These are phyloP conservation scores for Chrysoporthe deuterocubensis DNA, from an alignment of 2,329 filamentous ascomycete species.

Conservation along the genomic window DNA sequence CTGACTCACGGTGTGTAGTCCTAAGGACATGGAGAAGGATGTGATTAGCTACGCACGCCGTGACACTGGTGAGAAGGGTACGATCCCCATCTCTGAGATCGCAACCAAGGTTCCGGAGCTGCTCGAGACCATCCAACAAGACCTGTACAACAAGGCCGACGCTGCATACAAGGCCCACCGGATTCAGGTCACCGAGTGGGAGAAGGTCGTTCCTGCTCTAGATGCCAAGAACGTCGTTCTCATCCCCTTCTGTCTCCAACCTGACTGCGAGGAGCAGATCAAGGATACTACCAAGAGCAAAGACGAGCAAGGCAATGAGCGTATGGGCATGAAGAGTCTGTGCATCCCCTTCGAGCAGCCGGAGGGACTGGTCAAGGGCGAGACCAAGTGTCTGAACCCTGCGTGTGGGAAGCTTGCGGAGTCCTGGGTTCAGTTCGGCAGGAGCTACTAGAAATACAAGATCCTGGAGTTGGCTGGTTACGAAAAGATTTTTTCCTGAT, in stretches of 20 bases:
- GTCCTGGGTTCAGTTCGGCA: conserved; percentile 92
- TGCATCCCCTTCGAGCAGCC: conserved; percentile 86
- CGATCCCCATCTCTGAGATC: conserved; percentile 76
- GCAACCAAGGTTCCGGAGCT: conserved; percentile 75
- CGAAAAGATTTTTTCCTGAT: neutral
- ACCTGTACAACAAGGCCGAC: conserved; percentile 79
- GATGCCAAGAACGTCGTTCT: conserved; percentile 92
- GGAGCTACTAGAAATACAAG: conserved; percentile 58
- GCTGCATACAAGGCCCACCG: conserved; percentile 79
- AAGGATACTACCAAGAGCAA: conserved; percentile 79
- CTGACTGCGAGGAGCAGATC: conserved; percentile 88
- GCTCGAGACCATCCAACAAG: conserved; percentile 86
- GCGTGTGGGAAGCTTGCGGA: conserved; percentile 78
- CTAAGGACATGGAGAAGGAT: conserved; percentile 61
- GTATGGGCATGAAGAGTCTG: conserved; percentile 71
- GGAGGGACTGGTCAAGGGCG: conserved; percentile 73
- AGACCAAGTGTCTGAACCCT: conserved; percentile 91
- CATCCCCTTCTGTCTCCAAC: conserved; percentile 84
- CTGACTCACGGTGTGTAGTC: conserved; percentile 13
- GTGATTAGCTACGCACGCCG: conserved; percentile 86
- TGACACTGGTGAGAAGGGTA: conserved; percentile 83
- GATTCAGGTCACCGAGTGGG: conserved; percentile 82
- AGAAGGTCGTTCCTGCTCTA: conserved; percentile 85
- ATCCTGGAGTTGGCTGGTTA: neutral
- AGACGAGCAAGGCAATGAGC: conserved; percentile 56